Percentiles rank a stretch among this genome's conserved stretches.
These are phyloP conservation scores for Oryza rufipogon DNA, from an alignment of 176 grass and related monocot species.

Conservation along the genomic window DNA sequence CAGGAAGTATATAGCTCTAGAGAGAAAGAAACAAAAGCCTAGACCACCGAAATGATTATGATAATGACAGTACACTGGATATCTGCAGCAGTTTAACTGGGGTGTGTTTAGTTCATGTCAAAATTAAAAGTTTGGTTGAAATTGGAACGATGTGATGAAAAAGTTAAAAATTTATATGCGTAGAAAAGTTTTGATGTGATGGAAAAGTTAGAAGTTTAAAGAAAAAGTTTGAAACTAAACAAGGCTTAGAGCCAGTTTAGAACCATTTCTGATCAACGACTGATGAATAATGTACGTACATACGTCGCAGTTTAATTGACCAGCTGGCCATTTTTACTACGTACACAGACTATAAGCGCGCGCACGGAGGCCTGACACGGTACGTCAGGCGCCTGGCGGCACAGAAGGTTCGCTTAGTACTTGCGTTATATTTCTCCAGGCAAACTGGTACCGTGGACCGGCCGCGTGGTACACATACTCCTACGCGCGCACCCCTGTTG, in stretches of 20 bases:
- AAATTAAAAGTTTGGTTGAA: no score
- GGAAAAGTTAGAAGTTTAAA: no score
- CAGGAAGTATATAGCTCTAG: background rate
- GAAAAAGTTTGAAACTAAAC: no score
- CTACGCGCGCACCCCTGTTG: background rate
- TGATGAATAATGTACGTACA: background rate
- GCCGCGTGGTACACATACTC: background rate
- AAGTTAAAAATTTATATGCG: no score
- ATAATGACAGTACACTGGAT: background rate
- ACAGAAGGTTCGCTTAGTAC: background rate
- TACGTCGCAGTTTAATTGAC: background rate
- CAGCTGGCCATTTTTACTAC: background rate
- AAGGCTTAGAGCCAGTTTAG: background rate
- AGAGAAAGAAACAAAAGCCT: background rate
- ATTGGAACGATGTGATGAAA: accelerated
- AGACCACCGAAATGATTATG: background rate
- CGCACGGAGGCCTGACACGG: background rate
- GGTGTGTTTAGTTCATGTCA: no score
- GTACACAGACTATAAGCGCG: background rate
- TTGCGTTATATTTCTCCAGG: background rate
- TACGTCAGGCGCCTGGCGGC: no score
- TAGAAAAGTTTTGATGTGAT: no score
- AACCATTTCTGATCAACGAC: background rate
- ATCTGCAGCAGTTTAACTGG: background rate
- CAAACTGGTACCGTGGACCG: background rate